Percentiles rank a stretch among this genome's conserved stretches.
These are phyloP conservation scores for Paecilomyces sp. DNA, from an alignment of 2,329 filamentous ascomycete species.

Conservation along the genomic window DNA sequence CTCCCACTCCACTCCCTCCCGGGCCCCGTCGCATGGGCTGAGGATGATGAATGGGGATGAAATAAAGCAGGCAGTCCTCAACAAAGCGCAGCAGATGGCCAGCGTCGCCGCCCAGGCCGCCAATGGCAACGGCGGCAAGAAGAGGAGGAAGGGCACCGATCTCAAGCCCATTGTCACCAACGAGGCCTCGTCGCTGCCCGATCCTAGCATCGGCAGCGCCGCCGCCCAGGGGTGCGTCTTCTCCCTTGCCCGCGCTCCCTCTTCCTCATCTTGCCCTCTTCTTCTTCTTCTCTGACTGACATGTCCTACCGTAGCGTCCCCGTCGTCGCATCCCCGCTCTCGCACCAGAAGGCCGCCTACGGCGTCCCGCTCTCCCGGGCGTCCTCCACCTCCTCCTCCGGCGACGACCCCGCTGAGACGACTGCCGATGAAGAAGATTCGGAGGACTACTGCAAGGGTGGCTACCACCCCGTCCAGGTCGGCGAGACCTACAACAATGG, in stretches of 20 bases:
- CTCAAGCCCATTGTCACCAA: conserved; percentile 62
- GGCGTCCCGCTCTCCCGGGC: conserved; percentile 60
- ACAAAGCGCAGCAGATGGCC: conserved; percentile 60
- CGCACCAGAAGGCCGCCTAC: conserved; percentile 40
- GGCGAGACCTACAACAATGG: conserved; percentile 97
- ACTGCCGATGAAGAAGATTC: conserved; percentile 98
- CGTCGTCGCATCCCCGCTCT: conserved; percentile 30
- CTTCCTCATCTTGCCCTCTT: too few species aligned
- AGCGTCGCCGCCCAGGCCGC: conserved; percentile 37
- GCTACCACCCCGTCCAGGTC: conserved; percentile 90
- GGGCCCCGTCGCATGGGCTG: conserved; percentile 1
- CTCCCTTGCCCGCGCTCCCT: conserved; percentile 2
- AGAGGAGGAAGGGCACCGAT: conserved; percentile 57
- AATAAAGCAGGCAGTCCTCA: conserved; percentile 58
- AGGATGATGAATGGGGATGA: conserved; percentile 56
- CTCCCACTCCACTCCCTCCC: conserved; percentile 4
- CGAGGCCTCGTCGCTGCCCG: conserved; percentile 44
- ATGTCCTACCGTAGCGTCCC: conserved; percentile 12
- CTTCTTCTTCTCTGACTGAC: conserved; percentile 4
- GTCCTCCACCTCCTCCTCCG: conserved; percentile 64
- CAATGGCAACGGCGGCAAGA: conserved; percentile 55
- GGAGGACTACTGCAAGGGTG: conserved; percentile 98
- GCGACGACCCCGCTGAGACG: conserved; percentile 79
- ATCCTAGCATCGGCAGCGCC: conserved; percentile 33
- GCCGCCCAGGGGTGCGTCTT: conserved; percentile 36